These are phyloP conservation scores for Macrophomina phaseolina DNA, from an alignment of 2,329 filamentous ascomycete genomes.

Conservation along the genomic window DNA sequence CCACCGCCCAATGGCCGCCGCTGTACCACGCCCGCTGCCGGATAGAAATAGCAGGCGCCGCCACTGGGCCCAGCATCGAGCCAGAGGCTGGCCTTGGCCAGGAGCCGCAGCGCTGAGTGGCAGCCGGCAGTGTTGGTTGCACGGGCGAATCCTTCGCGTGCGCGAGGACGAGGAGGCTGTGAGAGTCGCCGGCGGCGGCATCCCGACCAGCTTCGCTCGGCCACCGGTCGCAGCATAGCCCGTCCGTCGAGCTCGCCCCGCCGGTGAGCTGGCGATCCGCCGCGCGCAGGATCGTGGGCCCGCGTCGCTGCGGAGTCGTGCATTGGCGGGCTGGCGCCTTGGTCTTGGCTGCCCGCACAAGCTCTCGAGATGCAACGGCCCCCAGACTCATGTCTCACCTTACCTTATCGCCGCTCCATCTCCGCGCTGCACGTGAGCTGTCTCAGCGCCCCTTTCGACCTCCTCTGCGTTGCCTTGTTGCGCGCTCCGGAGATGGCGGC, in stretches of 20 bases:
- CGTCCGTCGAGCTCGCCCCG: background rate
- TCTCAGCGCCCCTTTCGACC: background rate
- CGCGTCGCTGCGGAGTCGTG: too few relatives aligned
- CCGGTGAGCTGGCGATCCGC: background rate
- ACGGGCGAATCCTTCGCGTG: background rate
- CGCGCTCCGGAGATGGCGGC: background rate
- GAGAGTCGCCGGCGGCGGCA: background rate
- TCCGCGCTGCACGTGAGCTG: background rate
- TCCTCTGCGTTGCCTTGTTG: background rate
- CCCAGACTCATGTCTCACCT: background rate
- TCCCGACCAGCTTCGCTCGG: background rate
- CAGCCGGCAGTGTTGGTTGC: background rate
- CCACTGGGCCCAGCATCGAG: background rate
- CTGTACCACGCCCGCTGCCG: background rate
- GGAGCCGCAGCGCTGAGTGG: slow-evolving; percentile 3
- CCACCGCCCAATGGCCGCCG: background rate
- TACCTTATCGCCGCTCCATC: slow-evolving; percentile 5
- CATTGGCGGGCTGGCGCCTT: background rate
- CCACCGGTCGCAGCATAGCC: background rate
- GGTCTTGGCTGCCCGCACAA: background rate
- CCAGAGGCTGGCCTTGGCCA: background rate
- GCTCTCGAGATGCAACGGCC: background rate
- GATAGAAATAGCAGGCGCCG: background rate
- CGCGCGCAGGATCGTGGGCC: background rate
- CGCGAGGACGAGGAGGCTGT: background rate